Evolutionary conservation across 2,329 filamentous ascomycete species (phyloP), one percentile per base, ranked within the genome.

Genomic region (Paradendryphiella salina): DNA sequence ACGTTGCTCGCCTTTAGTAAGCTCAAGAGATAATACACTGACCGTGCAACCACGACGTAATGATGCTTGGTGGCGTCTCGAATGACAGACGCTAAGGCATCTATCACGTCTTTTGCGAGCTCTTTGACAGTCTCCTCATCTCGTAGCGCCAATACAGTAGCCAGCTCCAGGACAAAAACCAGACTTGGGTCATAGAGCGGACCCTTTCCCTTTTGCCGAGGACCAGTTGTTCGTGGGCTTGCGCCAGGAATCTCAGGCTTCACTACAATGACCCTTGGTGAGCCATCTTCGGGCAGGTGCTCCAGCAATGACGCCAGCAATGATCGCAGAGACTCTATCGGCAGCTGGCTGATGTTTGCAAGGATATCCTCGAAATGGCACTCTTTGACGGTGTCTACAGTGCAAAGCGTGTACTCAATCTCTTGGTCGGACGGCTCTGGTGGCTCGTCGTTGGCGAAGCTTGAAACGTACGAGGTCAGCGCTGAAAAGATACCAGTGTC

Each of bases 401-500:
- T 93, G 69, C 89, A 94, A 8, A 99, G 79, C 0, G 94, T 97
- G 69, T 94, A 96, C 66, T 99, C 94, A 23, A 99, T 81, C 71
- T 99, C 94, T 70, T 97, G 93, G 59, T 97, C 91, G 1, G 94
- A 97, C 2, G 94, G 94, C 75, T 99, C 94, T 0, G 94, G 94
- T 10, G 94, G 94, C 67, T 99, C 94, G 72, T 97, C 94, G 9
- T 94, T 95, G 34, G 95, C 94, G 71, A 99, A 97, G 72, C 93
- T 97, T n/a, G 92, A 96, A 26, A 99, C 91, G 66, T 97, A 99
- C 4, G 89, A 96, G 0, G 93, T 95, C 65, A 99, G 90, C 1
- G 93, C 91, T 3, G 92, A 96, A 70, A 99, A 91, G 41, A 99
- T 83, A 5, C 94, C 91, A 2, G 86, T 85, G 21, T 99, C 94